Conservation (phyloP, 306 rosid species). For the Castanea mollissima region DNA sequence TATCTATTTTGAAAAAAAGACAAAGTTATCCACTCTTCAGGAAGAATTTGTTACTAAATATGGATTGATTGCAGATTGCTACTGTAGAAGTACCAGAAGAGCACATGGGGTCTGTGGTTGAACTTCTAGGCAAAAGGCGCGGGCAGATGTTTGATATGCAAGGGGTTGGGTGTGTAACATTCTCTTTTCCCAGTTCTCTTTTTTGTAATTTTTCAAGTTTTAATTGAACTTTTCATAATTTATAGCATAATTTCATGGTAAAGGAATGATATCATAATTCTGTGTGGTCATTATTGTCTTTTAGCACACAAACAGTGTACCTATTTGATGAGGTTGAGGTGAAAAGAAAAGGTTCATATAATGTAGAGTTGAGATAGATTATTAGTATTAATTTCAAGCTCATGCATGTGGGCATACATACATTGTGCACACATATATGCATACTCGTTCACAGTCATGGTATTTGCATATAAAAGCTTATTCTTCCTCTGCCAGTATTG, state of each 20-base stretch:
- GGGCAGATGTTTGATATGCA: constrained; percentile 98
- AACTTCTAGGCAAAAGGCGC: constrained; percentile 91
- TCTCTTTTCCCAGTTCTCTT: constrained; percentile 22
- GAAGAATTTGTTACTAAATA: constrained; percentile 16
- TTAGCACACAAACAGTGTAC: not conserved
- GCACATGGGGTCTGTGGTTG: constrained; percentile 96
- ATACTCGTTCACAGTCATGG: not conserved
- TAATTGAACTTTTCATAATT: not conserved
- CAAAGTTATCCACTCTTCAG: not conserved
- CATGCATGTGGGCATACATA: not conserved
- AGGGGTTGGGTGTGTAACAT: constrained; percentile 80
- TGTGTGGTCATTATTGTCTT: not conserved
- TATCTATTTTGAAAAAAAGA: not conserved
- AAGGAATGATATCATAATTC: not conserved
- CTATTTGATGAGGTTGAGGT: not conserved
- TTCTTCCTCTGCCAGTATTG: not conserved
- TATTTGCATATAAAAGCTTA: not conserved
- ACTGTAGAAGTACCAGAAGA: constrained; percentile 96
- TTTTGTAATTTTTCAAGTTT: constrained; percentile 18
- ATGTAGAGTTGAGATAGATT: not conserved
- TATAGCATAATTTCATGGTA: constrained; percentile 2
- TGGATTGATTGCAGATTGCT: constrained; percentile 66
- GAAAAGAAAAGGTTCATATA: not conserved
- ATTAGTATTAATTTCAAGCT: not conserved
- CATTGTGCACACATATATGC: not conserved